Evolutionary conservation across 345 rosid species (phyloP).

Genomic region (Garcia nutans): DNA sequence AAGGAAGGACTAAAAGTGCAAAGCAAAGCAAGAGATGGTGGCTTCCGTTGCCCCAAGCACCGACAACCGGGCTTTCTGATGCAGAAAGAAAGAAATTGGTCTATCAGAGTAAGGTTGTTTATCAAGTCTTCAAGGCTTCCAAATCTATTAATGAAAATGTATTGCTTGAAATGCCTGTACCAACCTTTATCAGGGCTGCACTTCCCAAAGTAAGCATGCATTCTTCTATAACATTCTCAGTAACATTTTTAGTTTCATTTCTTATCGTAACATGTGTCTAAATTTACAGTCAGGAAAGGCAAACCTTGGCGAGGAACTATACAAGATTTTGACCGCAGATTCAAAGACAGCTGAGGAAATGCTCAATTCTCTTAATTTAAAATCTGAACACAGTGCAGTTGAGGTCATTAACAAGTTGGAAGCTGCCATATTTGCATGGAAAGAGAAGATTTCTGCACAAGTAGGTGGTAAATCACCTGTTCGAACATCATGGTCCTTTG

Average conservation of each 20-base stretch:
- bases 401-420: constrained; percentile 71
- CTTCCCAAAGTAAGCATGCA: constrained; percentile 59
- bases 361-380: constrained; percentile 47
- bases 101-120: constrained; percentile 54
- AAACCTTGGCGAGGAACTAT: constrained; percentile 76
- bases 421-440: constrained; percentile 74
- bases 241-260: not conserved
- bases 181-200: constrained; percentile 64
- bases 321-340: constrained; percentile 52
- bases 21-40: constrained; percentile 91
- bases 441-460: constrained; percentile 59
- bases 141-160: constrained; percentile 76
- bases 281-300: constrained; percentile 73
- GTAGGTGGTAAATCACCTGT: constrained; percentile 55
- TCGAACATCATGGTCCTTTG: constrained; percentile 74
- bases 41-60: constrained; percentile 93
- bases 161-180: constrained; percentile 87
- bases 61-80: constrained; percentile 73
- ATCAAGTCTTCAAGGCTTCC: constrained; percentile 94
- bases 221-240: not conserved
- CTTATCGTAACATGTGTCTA: not conserved
- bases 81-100: constrained; percentile 61
- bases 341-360: constrained; percentile 49
- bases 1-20: constrained; percentile 64
- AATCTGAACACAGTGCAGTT: constrained; percentile 65